Evolutionary conservation across 2,329 filamentous ascomycete species (phyloP), one percentile per base, ranked within the genome.

Genomic region (Colletotrichum zoysiae): DNA sequence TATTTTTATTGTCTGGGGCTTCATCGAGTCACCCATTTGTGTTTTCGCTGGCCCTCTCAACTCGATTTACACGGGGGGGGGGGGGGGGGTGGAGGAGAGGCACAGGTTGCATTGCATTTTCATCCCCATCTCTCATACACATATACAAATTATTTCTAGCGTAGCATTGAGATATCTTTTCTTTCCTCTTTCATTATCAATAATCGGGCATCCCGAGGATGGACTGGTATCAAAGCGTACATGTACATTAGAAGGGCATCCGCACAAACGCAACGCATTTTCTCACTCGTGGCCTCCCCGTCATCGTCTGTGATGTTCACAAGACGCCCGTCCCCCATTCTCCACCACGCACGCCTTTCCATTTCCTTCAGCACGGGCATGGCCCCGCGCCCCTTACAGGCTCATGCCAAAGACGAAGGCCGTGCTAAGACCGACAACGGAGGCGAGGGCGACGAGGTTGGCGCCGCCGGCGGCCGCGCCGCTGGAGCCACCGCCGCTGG

Each of bases 321-420:
- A 23, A 40, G 33, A 51, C n/a, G 38, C 8, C 40, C 5, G 23
- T 12, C 3, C 4, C 23, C 33, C 9, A 30, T 30, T n/a, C 58
- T 9, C 51, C 16, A 16, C 3, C 9, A 12, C 11, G 2, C 33
- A 2, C 33, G 20, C 50, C 3, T 26, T 20, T n/a, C 30, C 30
- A 2, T 23, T n/a, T n/a, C 23, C 20, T 12, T 35, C 20, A 11
- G 11, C 23, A 9, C 8, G 5, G 20, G 14, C 7, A 20, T 30
- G 23, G 38, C 12, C 12, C 20, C 5, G 11, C 26, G 11, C 26
- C 26, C 14, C 50, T 79, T 76, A 84, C 63, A 82, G 51, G 53
- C 79, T 78, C 72, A 85, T 70, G 8, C 81, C 82, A 48, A 81
- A 75, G 35, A 78, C 80, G 67, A 86, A 83, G 5, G 76, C 76